Evolutionary conservation across 495 filamentous ascomycete genomes (phyloP).

Genomic region (Talaromyces wortmannii): DNA sequence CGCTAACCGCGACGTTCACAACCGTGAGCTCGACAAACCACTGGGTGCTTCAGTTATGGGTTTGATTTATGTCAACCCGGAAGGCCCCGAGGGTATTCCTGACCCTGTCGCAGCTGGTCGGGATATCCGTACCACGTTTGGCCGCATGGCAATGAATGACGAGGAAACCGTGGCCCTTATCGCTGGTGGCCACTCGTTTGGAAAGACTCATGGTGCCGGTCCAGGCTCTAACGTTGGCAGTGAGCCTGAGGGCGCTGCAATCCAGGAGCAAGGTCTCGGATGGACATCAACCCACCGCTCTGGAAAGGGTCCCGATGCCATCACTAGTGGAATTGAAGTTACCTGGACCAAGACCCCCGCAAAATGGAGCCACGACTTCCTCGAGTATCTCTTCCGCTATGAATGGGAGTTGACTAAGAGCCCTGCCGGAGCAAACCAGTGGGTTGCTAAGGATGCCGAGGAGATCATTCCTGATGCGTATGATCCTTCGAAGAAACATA

Average conservation of each 20-base stretch:
- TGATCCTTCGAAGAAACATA: conserved; percentile 57
- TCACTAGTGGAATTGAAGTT: conserved; percentile 67
- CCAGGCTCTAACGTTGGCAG: conserved; percentile 48
- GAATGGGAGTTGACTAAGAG: conserved; percentile 73
- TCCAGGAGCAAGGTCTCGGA: conserved; percentile 61
- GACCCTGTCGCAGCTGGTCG: conserved; percentile 59
- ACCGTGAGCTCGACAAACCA: conserved; percentile 54
- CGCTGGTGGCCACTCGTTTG: conserved; percentile 67
- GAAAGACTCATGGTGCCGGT: conserved; percentile 68
- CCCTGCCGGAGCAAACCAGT: conserved; percentile 67
- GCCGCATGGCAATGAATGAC: conserved; percentile 73
- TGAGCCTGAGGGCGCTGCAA: conserved; percentile 54
- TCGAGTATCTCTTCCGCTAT: conserved; percentile 67
- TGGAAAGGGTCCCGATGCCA: conserved; percentile 59
- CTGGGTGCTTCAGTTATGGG: conserved; percentile 64
- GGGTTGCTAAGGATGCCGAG: conserved; percentile 60
- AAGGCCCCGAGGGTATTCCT: conserved; percentile 63
- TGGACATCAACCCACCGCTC: conserved; percentile 53
- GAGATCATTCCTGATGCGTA: conserved; percentile 60
- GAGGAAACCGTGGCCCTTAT: conserved; percentile 71
- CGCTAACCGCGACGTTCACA: conserved; percentile 46
- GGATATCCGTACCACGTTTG: conserved; percentile 65
- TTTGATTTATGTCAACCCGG: conserved; percentile 71
- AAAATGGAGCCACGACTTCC: conserved; percentile 60
- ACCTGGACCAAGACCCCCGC: conserved; percentile 66